Percentiles rank a stretch among this genome's conserved stretches.
Evolutionary conservation across 192 early-diverging fungal genomes (phyloP).

Genomic region (Backusella macrospora): DNA sequence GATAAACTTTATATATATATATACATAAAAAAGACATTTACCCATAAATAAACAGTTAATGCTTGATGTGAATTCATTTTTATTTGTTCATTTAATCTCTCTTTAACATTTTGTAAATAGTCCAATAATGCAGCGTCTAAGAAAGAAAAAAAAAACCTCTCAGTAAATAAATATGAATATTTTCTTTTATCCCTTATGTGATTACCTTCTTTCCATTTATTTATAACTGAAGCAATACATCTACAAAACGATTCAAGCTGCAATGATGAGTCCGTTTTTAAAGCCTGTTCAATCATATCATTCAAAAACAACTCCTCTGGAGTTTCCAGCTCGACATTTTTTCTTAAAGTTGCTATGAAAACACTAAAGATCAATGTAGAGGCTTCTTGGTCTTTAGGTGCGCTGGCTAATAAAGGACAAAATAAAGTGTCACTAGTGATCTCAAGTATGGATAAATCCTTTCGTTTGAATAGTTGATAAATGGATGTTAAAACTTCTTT

Average conservation of each 20-base stretch:
- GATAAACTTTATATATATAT: neutral
- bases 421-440: neutral
- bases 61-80: constrained; percentile 1
- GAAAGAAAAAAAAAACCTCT: no score
- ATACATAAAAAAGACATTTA: neutral
- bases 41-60: neutral
- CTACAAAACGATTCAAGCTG: constrained; percentile 22
- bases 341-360: constrained; percentile 16
- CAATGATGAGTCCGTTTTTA: neutral
- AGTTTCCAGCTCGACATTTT: neutral
- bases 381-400: constrained; percentile 20
- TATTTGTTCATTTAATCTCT: neutral
- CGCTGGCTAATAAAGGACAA: neutral
- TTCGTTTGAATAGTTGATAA: neutral
- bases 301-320: constrained; percentile 13
- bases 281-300: constrained; percentile 5
- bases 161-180: neutral
- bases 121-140: constrained; percentile 31
- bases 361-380: constrained; percentile 20
- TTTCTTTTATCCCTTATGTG: constrained; percentile 14
- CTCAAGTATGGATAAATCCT: constrained; percentile 1
- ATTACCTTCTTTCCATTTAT: constrained; percentile 38
- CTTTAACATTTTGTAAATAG: constrained; percentile 24
- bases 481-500: neutral
- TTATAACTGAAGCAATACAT: constrained; percentile 31